phyloP scores from a whole-genome alignment of 495 filamentous ascomycete species.

The Podospora pseudoanserina region DNA sequence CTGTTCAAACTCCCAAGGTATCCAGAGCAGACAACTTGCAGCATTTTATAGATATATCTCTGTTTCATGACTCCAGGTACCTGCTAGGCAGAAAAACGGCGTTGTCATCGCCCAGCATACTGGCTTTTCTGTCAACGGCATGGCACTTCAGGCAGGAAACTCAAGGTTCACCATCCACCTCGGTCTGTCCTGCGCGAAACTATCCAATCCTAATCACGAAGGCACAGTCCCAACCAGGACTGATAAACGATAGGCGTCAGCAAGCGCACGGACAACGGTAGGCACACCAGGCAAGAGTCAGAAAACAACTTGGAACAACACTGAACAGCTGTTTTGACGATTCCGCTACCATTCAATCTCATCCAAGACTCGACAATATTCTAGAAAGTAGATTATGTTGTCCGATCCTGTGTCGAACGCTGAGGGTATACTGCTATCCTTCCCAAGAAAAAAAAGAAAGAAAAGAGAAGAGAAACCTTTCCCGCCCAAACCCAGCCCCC shows the following conservation, averaged over 20 bases:
- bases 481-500: background rate
- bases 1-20: too few relatives aligned
- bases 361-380: background rate
- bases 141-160: conserved; percentile 13
- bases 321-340: background rate
- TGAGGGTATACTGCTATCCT: conserved; percentile 5
- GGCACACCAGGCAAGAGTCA: too few relatives aligned
- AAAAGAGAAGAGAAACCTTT: background rate
- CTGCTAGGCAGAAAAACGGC: too few relatives aligned
- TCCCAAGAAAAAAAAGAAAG: background rate
- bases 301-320: background rate
- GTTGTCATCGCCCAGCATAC: background rate
- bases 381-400: conserved; percentile 10
- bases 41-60: too few relatives aligned
- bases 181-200: conserved; percentile 4
- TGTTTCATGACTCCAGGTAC: too few relatives aligned
- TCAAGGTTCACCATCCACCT: background rate
- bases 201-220: background rate
- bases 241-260: conserved; percentile 7
- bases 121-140: background rate
- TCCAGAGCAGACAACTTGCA: too few relatives aligned
- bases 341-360: background rate
- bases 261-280: conserved; percentile 5
- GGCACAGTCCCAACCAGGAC: background rate
- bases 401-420: background rate